Evolutionary conservation across 768 basidiomycete genomes (phyloP).

Genomic region (Trametes cingulata): DNA sequence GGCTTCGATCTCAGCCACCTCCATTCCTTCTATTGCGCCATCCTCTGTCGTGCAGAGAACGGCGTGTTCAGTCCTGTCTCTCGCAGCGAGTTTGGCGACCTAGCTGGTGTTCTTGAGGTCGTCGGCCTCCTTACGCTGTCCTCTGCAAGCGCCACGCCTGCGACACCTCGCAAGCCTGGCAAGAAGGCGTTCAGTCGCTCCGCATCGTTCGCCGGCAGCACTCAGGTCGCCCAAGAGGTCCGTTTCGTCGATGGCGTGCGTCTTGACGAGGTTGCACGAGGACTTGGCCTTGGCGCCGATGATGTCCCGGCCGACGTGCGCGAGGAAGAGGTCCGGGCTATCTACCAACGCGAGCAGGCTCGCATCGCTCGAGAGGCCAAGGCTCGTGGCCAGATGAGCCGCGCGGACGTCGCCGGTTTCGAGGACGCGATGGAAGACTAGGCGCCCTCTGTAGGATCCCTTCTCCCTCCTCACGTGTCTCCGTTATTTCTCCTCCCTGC

Average conservation of each 20-base stretch:
- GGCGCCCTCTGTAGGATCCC: background rate
- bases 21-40: conserved; percentile 59
- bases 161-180: conserved; percentile 47
- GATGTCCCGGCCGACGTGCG: conserved; percentile 38
- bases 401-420: conserved; percentile 32
- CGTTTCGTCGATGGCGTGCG: conserved; percentile 63
- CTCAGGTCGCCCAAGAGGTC: conserved; percentile 42
- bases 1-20: conserved; percentile 61
- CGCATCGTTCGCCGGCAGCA: conserved; percentile 50
- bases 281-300: conserved; percentile 51
- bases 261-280: conserved; percentile 68
- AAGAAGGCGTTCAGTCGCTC: conserved; percentile 58
- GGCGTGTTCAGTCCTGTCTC: conserved; percentile 65
- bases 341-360: conserved; percentile 54
- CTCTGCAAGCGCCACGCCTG: conserved; percentile 31
- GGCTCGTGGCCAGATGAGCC: conserved; percentile 30
- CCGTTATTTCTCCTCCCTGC: background rate
- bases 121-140: conserved; percentile 58
- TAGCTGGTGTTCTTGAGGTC: conserved; percentile 72
- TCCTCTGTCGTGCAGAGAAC: conserved; percentile 57
- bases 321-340: conserved; percentile 52
- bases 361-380: conserved; percentile 46
- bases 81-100: conserved; percentile 74
- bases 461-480: background rate
- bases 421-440: conserved; percentile 49